Evolutionary conservation across 2,329 filamentous ascomycete species (phyloP).

Genomic region (Cadophora luteo-olivacea): DNA sequence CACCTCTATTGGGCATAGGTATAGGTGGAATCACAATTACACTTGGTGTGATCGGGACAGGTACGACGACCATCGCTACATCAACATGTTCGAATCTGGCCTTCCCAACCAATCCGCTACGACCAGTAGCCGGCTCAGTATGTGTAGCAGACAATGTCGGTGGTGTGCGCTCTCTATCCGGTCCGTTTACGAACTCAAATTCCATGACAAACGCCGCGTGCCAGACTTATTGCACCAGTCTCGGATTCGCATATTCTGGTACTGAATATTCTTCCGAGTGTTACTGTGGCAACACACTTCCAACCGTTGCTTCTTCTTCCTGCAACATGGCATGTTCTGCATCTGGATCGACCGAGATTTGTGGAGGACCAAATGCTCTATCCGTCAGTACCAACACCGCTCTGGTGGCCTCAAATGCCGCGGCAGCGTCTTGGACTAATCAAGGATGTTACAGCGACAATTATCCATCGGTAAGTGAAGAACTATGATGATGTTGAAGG

Average conservation of each 20-base stretch:
- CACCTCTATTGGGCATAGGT: too few species aligned
- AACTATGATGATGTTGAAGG: too few species aligned
- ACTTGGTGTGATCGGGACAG: too few species aligned
- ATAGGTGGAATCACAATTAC: too few species aligned
- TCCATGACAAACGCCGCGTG: background rate
- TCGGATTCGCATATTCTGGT: background rate
- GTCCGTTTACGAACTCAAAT: background rate
- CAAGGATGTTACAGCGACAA: conserved; percentile 12
- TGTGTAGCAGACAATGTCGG: background rate
- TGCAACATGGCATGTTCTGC: conserved; percentile 10
- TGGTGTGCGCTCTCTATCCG: background rate
- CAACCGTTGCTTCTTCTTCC: background rate
- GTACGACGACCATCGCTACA: background rate
- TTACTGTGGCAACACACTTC: background rate
- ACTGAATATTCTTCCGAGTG: background rate
- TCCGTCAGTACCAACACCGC: conserved; percentile 1
- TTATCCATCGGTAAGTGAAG: conserved; percentile 7
- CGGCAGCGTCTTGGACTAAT: background rate
- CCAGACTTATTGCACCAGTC: background rate
- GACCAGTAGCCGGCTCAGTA: background rate
- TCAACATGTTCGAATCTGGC: background rate
- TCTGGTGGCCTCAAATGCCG: background rate
- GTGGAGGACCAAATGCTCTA: conserved; percentile 10
- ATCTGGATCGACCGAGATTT: conserved; percentile 4
- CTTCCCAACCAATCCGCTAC: background rate